A percentile compares a stretch with the other conserved stretches of the same genome.
phyloP scores from a whole-genome alignment of 2,329 filamentous ascomycete species.

The Verticillium nubilum region DNA sequence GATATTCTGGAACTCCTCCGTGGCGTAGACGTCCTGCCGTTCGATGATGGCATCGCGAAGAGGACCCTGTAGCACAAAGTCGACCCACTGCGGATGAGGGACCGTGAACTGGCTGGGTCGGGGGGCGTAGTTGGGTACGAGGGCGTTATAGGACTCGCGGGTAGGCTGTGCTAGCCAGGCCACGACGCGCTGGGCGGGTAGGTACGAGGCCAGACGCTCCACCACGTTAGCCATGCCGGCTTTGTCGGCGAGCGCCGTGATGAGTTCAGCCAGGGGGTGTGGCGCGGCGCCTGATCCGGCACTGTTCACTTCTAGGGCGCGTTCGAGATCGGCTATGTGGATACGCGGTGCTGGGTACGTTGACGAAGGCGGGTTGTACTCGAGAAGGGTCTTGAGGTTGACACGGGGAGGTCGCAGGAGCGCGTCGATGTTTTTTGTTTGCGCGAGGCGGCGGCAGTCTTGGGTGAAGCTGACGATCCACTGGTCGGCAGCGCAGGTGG shows the following conservation, averaged over 20 bases:
- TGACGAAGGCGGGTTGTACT: conserved; percentile 16
- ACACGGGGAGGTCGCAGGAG: conserved; percentile 26
- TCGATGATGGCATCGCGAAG: conserved; percentile 28
- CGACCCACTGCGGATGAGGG: conserved; percentile 25
- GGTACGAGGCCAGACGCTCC: conserved; percentile 25
- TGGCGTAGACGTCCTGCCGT: conserved; percentile 28
- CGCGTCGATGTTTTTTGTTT: conserved; percentile 17
- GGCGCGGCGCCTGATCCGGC: not conserved
- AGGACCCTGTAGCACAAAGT: conserved; percentile 24
- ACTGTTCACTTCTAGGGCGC: conserved; percentile 6
- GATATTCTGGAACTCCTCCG: conserved; percentile 27
- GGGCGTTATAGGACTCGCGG: conserved; percentile 19
- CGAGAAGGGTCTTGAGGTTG: conserved; percentile 26
- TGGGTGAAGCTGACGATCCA: conserved; percentile 28
- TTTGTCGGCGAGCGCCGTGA: conserved; percentile 21
- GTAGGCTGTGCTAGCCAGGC: conserved; percentile 24
- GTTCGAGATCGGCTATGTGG: conserved; percentile 11
- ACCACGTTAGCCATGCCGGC: conserved; percentile 20
- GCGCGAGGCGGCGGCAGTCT: conserved; percentile 26
- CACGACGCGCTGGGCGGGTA: conserved; percentile 23
- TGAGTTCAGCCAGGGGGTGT: conserved; percentile 23
- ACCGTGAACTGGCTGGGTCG: conserved; percentile 20
- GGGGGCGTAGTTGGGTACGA: conserved; percentile 17
- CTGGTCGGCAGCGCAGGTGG: conserved; percentile 26
- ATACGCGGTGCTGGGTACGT: conserved; percentile 15